Evolutionary conservation across 176 grass and related monocot species (phyloP).

Genomic region (Rhynchospora pubera): DNA sequence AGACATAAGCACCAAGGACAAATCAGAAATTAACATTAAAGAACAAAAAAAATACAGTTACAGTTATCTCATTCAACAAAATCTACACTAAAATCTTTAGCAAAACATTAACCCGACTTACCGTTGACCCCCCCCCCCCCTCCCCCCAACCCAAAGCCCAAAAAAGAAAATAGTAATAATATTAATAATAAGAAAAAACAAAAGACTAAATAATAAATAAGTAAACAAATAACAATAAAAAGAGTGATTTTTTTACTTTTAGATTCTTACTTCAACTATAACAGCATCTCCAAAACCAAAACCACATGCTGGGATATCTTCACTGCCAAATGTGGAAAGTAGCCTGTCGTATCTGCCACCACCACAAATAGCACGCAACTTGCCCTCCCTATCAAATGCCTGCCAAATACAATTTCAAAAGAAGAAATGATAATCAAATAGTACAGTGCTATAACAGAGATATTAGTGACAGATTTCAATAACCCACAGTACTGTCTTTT

Average conservation of each 20-base stretch:
- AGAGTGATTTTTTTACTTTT: neutral
- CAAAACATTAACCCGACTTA: neutral
- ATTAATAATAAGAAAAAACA: neutral
- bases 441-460: neutral
- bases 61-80: neutral
- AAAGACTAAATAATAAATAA: neutral
- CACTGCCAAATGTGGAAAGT: conserved; percentile 93
- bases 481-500: neutral
- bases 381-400: conserved; percentile 84
- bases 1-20: too few species aligned
- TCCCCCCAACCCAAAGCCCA: too few species aligned
- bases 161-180: neutral
- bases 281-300: conserved; percentile 98
- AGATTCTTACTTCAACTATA: conserved; percentile 76
- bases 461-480: neutral
- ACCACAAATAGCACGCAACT: conserved; percentile 76
- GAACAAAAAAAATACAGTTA: too few species aligned
- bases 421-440: neutral
- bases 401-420: conserved; percentile 14
- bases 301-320: conserved; percentile 80
- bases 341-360: conserved; percentile 74
- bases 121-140: neutral
- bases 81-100: neutral
- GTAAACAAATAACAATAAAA: neutral
- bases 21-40: too few species aligned